Conservation (phyloP, 1,284 basidiomycete species). For the Rhodofomes roseus region DNA sequence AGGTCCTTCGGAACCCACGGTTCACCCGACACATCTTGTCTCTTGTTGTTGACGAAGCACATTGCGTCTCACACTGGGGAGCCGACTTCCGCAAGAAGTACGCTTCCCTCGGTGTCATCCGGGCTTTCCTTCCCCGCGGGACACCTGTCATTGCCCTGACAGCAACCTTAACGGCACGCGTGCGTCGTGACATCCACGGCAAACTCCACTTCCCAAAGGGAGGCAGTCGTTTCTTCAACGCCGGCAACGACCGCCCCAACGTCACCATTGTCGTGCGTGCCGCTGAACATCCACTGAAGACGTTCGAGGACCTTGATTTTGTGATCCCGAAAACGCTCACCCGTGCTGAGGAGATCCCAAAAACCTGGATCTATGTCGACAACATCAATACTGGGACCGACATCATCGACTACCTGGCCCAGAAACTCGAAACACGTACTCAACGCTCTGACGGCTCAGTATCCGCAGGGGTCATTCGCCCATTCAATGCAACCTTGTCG, state of each 20-base stretch:
- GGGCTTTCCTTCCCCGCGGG: slow-evolving; percentile 30
- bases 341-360: slow-evolving; percentile 10
- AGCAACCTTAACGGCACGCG: slow-evolving; percentile 32
- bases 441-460: not conserved
- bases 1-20: slow-evolving; percentile 27
- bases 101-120: slow-evolving; percentile 29
- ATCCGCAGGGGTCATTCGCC: slow-evolving; percentile 8
- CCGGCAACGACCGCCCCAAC: slow-evolving; percentile 37
- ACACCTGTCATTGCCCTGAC: slow-evolving; percentile 35
- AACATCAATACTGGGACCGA: slow-evolving; percentile 16
- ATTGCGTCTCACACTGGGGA: slow-evolving; percentile 39
- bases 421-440: not conserved
- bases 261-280: slow-evolving; percentile 35
- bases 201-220: slow-evolving; percentile 28
- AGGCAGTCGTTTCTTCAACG: slow-evolving; percentile 9
- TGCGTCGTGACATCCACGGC: slow-evolving; percentile 28
- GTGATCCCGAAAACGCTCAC: slow-evolving; percentile 21
- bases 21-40: slow-evolving; percentile 26
- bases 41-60: slow-evolving; percentile 37
- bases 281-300: slow-evolving; percentile 33
- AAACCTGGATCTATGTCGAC: slow-evolving; percentile 20
- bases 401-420: slow-evolving; percentile 17
- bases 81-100: slow-evolving; percentile 38
- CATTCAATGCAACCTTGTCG: slow-evolving; percentile 19
- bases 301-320: slow-evolving; percentile 35